Base-by-base conservation (phyloP, 2,329 filamentous ascomycete genomes). In the Aspergillus flavus region DNA sequence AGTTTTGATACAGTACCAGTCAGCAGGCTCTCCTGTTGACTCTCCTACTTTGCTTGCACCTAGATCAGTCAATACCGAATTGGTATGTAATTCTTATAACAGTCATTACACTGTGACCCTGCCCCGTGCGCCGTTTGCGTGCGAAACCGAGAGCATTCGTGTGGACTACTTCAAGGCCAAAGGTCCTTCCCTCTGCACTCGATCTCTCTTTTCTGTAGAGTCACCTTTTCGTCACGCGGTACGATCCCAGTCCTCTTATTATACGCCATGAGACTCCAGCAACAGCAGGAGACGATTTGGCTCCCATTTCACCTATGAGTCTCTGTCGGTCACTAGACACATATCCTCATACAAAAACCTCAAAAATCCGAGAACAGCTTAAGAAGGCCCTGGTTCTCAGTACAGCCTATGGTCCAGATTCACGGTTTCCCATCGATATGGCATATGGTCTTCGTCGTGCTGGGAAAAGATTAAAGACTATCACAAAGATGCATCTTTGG, bases 401-500 rank as follows among this genome's bases (percentile, higher is more conserved):
- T 45, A 16, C 59, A 39, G 59, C 58, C 64, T 46, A 71, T 69
- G 68, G 62, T 62, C 56, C 68, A 64, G 41, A 64, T 30, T 45
- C 50, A 30, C 63, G 59, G 58, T 21, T 68, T 50, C 56, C 64
- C 21, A 60, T 66, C 65, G 66, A 66, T 61, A 70, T 77, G 66
- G 66, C 69, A 68, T 68, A 75, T 63, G 70, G 69, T 59, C 58
- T 78, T 54, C 69, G 66, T 57, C 72, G 72, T 57, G 68, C 75
- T 41, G 71, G 72, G 21, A 68, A 73, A 43, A 75, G 69, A 59
- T 50, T 78, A 30, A 74, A 70, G 57, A 67, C 64, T 53, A 67
- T 72, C 30, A 71, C 72, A 52, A 75, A 68, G 62, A 74, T 72
- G 71, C 72, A 62, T 55, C 59, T 66, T 26, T 74, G 74, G 72